These are phyloP conservation scores for Gossypium longicalyx DNA, from an alignment of 345 rosid species.

Conservation along the genomic window DNA sequence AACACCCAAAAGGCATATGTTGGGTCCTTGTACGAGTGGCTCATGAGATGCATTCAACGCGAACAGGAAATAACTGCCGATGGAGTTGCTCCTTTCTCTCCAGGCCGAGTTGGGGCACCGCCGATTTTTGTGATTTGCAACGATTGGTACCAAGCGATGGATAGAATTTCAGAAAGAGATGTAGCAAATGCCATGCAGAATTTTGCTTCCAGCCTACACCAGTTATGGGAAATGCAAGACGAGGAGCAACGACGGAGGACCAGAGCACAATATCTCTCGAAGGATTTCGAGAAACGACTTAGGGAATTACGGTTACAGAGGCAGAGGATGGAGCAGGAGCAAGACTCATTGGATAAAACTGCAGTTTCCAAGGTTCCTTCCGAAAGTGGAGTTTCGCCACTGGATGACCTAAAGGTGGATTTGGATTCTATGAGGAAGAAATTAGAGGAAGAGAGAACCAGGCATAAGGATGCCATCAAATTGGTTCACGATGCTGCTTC, in stretches of 20 bases:
- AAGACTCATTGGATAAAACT: slow-evolving; percentile 52
- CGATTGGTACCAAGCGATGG: slow-evolving; percentile 86
- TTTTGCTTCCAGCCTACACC: slow-evolving; percentile 63
- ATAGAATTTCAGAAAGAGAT: slow-evolving; percentile 54
- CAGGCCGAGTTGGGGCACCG: slow-evolving; percentile 79
- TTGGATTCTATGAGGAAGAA: slow-evolving; percentile 80
- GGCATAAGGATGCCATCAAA: slow-evolving; percentile 68
- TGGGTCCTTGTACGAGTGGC: slow-evolving; percentile 78
- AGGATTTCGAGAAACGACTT: slow-evolving; percentile 72
- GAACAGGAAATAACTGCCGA: slow-evolving; percentile 80
- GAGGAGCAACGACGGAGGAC: slow-evolving; percentile 73
- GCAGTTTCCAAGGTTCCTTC: slow-evolving; percentile 51
- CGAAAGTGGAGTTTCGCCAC: slow-evolving; percentile 58
- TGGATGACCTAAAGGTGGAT: slow-evolving; percentile 85
- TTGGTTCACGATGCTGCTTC: slow-evolving; percentile 76
- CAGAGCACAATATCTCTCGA: slow-evolving; percentile 72
- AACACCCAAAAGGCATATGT: slow-evolving; percentile 64
- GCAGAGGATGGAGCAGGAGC: slow-evolving; percentile 55
- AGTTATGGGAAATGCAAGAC: slow-evolving; percentile 82
- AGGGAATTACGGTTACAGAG: slow-evolving; percentile 52
- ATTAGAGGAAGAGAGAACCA: slow-evolving; percentile 64
- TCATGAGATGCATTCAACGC: slow-evolving; percentile 51
- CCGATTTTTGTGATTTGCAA: slow-evolving; percentile 71
- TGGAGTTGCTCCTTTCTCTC: slow-evolving; percentile 84
- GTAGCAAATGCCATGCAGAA: slow-evolving; percentile 60